Evolutionary conservation across 2,329 filamentous ascomycete genomes (phyloP), one percentile per base, ranked within the genome.

Genomic region (Fusarium pseudocircinatum): DNA sequence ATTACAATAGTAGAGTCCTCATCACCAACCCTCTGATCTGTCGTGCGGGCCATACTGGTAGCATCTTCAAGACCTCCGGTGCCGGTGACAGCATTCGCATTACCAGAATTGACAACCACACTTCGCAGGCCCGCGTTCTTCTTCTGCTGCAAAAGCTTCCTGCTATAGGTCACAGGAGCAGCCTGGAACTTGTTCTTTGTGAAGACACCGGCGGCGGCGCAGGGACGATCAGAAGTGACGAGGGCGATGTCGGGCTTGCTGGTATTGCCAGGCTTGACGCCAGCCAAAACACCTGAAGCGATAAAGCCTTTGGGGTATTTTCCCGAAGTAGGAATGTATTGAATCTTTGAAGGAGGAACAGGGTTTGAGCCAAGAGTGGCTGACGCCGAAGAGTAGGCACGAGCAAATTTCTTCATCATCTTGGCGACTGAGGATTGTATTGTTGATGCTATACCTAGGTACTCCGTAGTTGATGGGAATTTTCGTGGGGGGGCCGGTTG

Each of bases 111-210:
- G 83, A 98, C 91, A 61, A 99, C 89, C 32, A 99, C 91, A 60
- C 93, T 93, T 69, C 92, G 89, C 63, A 98, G 88, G 3, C 93
- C 94, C 18, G 88, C 82, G 66, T 94, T 93, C 53, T 87, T 85
- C 75, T 90, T 89, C 73, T 86, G 86, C 80, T 90, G 87, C 40
- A 97, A 84, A 68, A 95, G 89, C 64, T 92, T 87, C 72, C 91
- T 88, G 82, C 93, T 96, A 69, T 97, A 93, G 36, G 94, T 94
- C 49, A 99, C 96, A 10, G 96, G 96, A 16, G 96, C 96, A 24
- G 96, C 96, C 83, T 98, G 95, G 85, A 99, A 99, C 83, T 96
- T 95, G 86, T 99, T 99, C 83, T 95, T 97, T 61, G 96, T 99
- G 85, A 98, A 98, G 50, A 98, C 95, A 12, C 95, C 96, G 1